Percentiles rank a stretch among this genome's conserved stretches.
Evolutionary conservation across 2,329 filamentous ascomycete species (phyloP).

Genomic region (Pseudodiploospora longispora): DNA sequence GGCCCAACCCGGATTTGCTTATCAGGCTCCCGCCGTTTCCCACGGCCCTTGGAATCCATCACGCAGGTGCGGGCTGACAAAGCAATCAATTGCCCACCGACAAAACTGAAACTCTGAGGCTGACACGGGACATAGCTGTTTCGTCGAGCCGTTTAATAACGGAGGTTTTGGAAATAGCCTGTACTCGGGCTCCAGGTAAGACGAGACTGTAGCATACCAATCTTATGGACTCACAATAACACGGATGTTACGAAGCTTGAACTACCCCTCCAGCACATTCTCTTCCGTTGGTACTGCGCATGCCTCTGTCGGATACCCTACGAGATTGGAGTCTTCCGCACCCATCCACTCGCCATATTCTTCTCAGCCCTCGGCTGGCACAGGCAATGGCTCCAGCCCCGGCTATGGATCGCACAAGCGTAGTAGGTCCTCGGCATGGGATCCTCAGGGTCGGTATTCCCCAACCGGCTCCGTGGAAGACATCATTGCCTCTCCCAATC

Average conservation of each 20-base stretch:
- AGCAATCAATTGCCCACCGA: neutral
- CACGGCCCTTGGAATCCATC: constrained; percentile 42
- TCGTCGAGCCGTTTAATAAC: constrained; percentile 21
- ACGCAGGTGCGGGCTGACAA: constrained; percentile 40
- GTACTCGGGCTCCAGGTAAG: constrained; percentile 32
- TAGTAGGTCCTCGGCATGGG: constrained; percentile 34
- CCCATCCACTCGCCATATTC: constrained; percentile 32
- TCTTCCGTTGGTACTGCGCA: constrained; percentile 12
- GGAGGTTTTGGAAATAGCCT: constrained; percentile 28
- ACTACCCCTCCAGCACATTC: constrained; percentile 30
- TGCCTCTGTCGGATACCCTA: constrained; percentile 25
- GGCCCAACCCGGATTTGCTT: constrained; percentile 40
- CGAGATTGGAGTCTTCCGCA: constrained; percentile 32
- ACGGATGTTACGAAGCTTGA: constrained; percentile 31
- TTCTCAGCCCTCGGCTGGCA: constrained; percentile 33
- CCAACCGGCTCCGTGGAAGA: constrained; percentile 52
- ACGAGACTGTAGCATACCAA: constrained; percentile 10
- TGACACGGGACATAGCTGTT: constrained; percentile 19
- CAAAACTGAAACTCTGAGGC: neutral
- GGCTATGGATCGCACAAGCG: constrained; percentile 8
- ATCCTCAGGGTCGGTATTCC: constrained; percentile 43
- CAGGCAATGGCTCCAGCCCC: constrained; percentile 22
- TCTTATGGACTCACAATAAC: constrained; percentile 20
- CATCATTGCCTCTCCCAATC: constrained; percentile 47
- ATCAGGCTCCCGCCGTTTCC: constrained; percentile 37